Evolutionary conservation across 495 filamentous ascomycete species (phyloP).

Genomic region (Trichoderma asperelloides): DNA sequence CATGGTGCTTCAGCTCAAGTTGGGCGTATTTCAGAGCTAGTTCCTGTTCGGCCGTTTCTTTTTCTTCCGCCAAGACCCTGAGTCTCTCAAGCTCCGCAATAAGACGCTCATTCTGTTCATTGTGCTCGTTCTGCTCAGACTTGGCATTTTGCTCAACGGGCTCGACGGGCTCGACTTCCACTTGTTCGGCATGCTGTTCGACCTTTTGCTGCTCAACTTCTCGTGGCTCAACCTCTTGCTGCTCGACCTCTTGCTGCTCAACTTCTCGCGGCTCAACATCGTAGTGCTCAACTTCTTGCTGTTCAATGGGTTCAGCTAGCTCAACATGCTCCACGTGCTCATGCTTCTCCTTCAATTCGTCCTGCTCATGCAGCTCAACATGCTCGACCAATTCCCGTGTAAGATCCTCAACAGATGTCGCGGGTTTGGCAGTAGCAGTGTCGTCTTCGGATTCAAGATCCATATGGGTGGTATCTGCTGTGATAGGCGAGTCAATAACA

Average conservation of each 20-base stretch:
- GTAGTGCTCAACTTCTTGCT: too few relatives aligned
- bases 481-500: slow-evolving; percentile 72
- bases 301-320: too few relatives aligned
- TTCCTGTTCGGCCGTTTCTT: slow-evolving; percentile 60
- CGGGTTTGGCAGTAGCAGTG: slow-evolving; percentile 30
- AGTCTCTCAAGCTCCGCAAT: slow-evolving; percentile 62
- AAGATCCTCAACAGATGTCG: slow-evolving; percentile 21
- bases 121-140: not conserved
- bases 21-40: slow-evolving; percentile 71
- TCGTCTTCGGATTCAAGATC: slow-evolving; percentile 33
- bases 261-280: too few relatives aligned
- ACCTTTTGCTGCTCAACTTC: too few relatives aligned
- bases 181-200: too few relatives aligned
- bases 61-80: slow-evolving; percentile 60
- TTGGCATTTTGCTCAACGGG: not conserved
- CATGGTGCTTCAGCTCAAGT: slow-evolving; percentile 70
- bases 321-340: not conserved
- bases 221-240: too few relatives aligned
- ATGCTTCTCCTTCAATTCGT: not conserved
- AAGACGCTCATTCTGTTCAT: slow-evolving; percentile 24
- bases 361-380: not conserved
- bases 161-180: not conserved
- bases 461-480: slow-evolving; percentile 43
- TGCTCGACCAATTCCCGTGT: slow-evolving; percentile 8
- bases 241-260: too few relatives aligned